Base-by-base conservation (phyloP, 768 basidiomycete genomes). In the Lentinus tigrinus region DNA sequence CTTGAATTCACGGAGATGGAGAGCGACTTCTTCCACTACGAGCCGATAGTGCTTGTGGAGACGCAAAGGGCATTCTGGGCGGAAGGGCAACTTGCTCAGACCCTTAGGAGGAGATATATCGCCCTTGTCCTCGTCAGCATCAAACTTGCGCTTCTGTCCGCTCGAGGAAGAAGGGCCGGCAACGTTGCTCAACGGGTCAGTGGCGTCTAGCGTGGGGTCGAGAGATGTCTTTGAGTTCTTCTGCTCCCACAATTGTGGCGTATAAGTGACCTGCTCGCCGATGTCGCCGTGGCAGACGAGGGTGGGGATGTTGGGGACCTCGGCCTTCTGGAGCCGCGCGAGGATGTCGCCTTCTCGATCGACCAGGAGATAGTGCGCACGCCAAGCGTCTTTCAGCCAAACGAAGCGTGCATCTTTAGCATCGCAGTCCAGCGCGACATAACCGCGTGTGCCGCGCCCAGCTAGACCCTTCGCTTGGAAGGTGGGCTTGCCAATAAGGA, bases 311-410 rank as follows among this genome's bases (percentile, higher is more conserved):
- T 16, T 5, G 10, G 14, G 10, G 28, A 48, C 47, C 9, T 31
- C 16, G 4, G 24, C 47, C 10, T 27, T n/a, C 26, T 48, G 28
- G 26, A 48, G 47, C 47, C 19, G 11, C 17, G 4, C 27, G 4
- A 37, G 36, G n/a, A 50, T 31, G 17, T 23, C 6, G n/a, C 34
- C 49, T 10, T 50, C 34, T 8, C 40, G 21, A 17, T 52, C 52
- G 8, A 50, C 28, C 11, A n/a, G 14, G 8, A n/a, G 16, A 19
- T 50, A 48, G 10, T 40, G 36, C 4, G 26, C 23, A 3, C 54
- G 47, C 59, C 59, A 60, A 5, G 39, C 27, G 47, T 60, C 59
- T 48, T 56, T 60, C 16, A 60, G 16, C 36, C 54, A 60, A 9
- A 46, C 48, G 7, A 60, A 47, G 6, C 36, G 46, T n/a, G 23